Evolutionary conservation across 1,284 basidiomycete species (phyloP), one percentile per base, ranked within the genome.

Genomic region (Phylloporus gajari): DNA sequence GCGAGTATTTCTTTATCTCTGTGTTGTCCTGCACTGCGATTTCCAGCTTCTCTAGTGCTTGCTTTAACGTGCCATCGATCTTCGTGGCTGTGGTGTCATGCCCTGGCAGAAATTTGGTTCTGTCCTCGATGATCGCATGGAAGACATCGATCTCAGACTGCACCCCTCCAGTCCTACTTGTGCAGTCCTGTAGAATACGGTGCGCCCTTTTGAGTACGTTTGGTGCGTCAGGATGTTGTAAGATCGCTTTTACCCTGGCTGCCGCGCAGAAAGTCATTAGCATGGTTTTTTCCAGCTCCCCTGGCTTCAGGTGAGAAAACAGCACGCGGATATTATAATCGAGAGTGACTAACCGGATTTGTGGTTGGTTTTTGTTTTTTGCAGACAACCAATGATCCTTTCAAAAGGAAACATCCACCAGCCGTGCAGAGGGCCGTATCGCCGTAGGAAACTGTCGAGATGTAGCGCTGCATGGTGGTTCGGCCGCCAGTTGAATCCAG

Each of bases 331-430:
- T 7, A 4, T 15, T 3, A n/a, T 62, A 25, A 25, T 6, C 5
- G n/a, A n/a, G n/a, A n/a, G n/a, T n/a, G n/a, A 62, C 23, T 42
- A 5, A 62, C 61, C 61, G 3, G 17, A 13, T 17, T 42, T 62
- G 25, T 62, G 25, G 40, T 62, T 62, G 3, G 12, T 62, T 11
- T 42, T 62, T 15, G 15, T 44, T 15, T 62, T 62, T 27, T 62
- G 61, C 27, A 62, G 40, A 44, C 35, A 5, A 3, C 61, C 40
- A 2, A 62, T 62, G 48, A 62, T 62, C 27, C 61, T 62, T 15
- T 62, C 61, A 62, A 62, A 62, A 11, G 61, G 61, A 35, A 62
- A 62, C 61, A 44, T 62, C 61, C 40, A 63, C 62, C 62, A 63
- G 6, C 48, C 48, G n/a, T 51, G 48, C 12, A 51, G 12, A n/a